Evolutionary conservation across 108 stramenopile genomes (phyloP), one percentile per base, ranked within the genome.

Genomic region (Skeletonema potamos): DNA sequence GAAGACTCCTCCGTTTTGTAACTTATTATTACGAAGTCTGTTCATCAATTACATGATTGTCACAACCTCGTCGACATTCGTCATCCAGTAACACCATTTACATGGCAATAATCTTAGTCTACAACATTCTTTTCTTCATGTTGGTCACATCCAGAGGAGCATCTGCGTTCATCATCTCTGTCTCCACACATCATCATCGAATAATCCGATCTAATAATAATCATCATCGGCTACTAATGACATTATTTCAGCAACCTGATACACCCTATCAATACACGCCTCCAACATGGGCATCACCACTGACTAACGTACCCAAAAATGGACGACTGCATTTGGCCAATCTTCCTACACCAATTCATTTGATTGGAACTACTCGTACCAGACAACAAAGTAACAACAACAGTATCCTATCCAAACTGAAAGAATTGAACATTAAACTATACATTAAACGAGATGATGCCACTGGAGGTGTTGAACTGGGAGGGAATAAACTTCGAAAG

Each of bases 401-500:
- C 20, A 57, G 77, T 1, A 58, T 89, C 7, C 61, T 86, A 24
- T 61, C 61, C 15, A 64, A 85, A 28, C 61, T 74, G 27, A 30
- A 72, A 9, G 63, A 70, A 48, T 48, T 81, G 57, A 74, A 85
- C 58, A 81, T 88, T 9, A 18, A 67, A 0, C 46, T 93, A 0
- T 82, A 69, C 44, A 61, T 94, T 18, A 96, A 96, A 68, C 81
- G 96, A 46, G 96, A 96, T 77, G 96, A 96, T 74, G 80, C 87
- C 74, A 84, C 93, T 4, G 93, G 90, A 17, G 94, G 91, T 4
- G 64, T 77, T 1, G 93, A 95, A 74, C 69, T 92, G 32, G 92
- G 93, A 29, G 96, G 96, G 26, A 96, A 96, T 65, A 96, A 96
- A 64, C 70, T 93, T 61, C 88, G 96, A 13, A 96, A 96, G 66